A percentile compares a stretch with the other conserved stretches of the same genome.
phyloP scores from a whole-genome alignment of 805 yeast species.

The Maudiozyma bulderi region DNA sequence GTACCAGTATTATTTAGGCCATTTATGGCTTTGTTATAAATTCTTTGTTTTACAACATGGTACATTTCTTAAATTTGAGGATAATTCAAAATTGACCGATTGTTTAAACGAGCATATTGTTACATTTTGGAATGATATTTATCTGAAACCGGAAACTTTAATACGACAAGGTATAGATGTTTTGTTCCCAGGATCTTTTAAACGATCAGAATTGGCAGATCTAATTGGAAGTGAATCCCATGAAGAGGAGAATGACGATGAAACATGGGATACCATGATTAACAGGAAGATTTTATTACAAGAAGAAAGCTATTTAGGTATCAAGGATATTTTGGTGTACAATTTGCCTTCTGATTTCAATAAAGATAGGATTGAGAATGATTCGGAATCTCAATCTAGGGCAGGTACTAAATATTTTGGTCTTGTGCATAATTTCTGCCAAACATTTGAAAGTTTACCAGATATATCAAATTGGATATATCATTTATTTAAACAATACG shows the following conservation, averaged over 20 bases:
- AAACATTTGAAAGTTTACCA: conserved; percentile 15
- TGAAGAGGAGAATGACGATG: not conserved
- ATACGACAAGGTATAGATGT: conserved; percentile 17
- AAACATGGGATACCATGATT: conserved; percentile 23
- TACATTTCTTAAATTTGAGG: conserved; percentile 17
- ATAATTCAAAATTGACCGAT: conserved; percentile 19
- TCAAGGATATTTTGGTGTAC: conserved; percentile 25
- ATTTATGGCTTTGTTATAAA: conserved; percentile 22
- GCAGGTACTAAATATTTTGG: conserved; percentile 21
- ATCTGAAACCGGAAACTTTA: conserved; percentile 16
- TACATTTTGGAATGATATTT: conserved; percentile 25
- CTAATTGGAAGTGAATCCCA: not conserved
- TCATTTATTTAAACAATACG: conserved; percentile 22
- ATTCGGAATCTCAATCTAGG: not conserved
- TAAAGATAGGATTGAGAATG: not conserved
- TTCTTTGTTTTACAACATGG: conserved; percentile 21
- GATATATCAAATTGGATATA: conserved; percentile 27
- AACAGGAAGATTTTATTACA: conserved; percentile 20
- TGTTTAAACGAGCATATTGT: conserved; percentile 24
- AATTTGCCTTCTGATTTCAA: conserved; percentile 16
- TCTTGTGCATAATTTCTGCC: conserved; percentile 20
- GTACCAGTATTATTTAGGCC: conserved; percentile 15
- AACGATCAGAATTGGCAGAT: conserved; percentile 17
- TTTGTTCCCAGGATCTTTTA: conserved; percentile 17
- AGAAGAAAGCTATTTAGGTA: conserved; percentile 21